Evolutionary conservation across 1,284 basidiomycete genomes (phyloP).

Genomic region (Naganishia liquefaciens): DNA sequence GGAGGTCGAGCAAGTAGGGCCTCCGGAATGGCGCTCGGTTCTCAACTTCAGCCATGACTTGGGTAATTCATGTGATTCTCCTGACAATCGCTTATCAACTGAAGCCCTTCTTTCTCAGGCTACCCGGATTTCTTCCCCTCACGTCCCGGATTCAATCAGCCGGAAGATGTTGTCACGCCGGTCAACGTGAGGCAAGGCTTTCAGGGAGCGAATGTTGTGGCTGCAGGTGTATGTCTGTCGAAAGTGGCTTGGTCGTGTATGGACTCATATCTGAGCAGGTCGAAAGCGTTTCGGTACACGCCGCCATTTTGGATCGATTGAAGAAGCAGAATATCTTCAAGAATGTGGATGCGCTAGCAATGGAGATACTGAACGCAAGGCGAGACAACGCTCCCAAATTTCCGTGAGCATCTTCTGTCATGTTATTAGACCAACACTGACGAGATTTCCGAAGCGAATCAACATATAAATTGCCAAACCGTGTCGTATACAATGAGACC

Average conservation of each 20-base stretch:
- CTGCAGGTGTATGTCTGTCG: constrained; percentile 45
- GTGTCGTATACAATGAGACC: constrained; percentile 86
- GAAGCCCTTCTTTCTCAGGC: constrained; percentile 56
- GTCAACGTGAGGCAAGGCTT: constrained; percentile 78
- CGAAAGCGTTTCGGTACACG: constrained; percentile 61
- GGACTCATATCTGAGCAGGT: constrained; percentile 46
- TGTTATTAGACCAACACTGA: not conserved
- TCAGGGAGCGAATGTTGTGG: constrained; percentile 62
- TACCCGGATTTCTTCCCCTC: constrained; percentile 85
- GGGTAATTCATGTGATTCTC: not conserved
- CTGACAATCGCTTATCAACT: too few relatives aligned
- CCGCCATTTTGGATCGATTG: constrained; percentile 46
- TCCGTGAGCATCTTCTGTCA: constrained; percentile 59
- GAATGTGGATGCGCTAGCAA: constrained; percentile 24
- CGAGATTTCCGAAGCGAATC: constrained; percentile 59
- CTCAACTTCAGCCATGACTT: constrained; percentile 19
- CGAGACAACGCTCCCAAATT: constrained; percentile 61
- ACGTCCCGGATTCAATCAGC: constrained; percentile 73
- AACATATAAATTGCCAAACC: constrained; percentile 77
- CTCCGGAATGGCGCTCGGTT: constrained; percentile 21
- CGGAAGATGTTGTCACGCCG: constrained; percentile 80
- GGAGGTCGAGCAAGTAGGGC: constrained; percentile 4
- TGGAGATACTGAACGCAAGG: constrained; percentile 37
- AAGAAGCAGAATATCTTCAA: constrained; percentile 18
- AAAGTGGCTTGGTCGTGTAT: not conserved